Evolutionary conservation across 768 basidiomycete genomes (phyloP).

Genomic region (Nidularia pulvinata): DNA sequence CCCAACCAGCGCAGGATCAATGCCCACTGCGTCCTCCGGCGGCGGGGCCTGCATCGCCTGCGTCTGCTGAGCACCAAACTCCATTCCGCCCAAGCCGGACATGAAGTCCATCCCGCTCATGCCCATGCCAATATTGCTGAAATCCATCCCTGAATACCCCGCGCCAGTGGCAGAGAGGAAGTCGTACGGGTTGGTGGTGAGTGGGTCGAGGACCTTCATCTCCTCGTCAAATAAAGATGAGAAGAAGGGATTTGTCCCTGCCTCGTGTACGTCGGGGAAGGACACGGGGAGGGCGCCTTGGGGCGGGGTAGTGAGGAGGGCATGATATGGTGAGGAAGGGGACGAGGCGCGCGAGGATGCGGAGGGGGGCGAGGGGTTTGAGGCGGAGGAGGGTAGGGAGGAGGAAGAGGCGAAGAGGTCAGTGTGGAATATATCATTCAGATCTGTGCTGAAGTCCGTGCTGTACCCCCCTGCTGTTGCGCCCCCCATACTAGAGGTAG

Average conservation of each 20-base stretch:
- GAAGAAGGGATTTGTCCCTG: slow-evolving; percentile 32
- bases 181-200: slow-evolving; percentile 5
- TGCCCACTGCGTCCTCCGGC: slow-evolving; percentile 25
- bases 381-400: slow-evolving; percentile 21
- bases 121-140: slow-evolving; percentile 21
- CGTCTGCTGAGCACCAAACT: slow-evolving; percentile 9
- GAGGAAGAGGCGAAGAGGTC: slow-evolving; percentile 51
- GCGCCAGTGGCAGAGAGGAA: slow-evolving; percentile 1
- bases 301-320: slow-evolving; percentile 43
- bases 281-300: slow-evolving; percentile 27
- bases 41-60: slow-evolving; percentile 11
- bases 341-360: slow-evolving; percentile 40
- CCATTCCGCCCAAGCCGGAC: slow-evolving; percentile 1
- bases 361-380: slow-evolving; percentile 5
- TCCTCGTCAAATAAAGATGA: slow-evolving; percentile 49
- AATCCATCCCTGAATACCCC: neutral
- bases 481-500: slow-evolving; percentile 4
- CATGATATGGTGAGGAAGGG: slow-evolving; percentile 39
- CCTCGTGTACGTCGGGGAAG: slow-evolving; percentile 35
- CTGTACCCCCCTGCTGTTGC: no score
- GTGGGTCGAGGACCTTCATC: slow-evolving; percentile 27
- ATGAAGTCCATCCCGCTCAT: slow-evolving; percentile 14
- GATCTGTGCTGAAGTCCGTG: slow-evolving; percentile 25
- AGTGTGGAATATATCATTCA: slow-evolving; percentile 68
- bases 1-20: slow-evolving; percentile 79